Evolutionary conservation across 2,329 filamentous ascomycete species (phyloP), one percentile per base, ranked within the genome.

Genomic region (Colletotrichum graminicola): DNA sequence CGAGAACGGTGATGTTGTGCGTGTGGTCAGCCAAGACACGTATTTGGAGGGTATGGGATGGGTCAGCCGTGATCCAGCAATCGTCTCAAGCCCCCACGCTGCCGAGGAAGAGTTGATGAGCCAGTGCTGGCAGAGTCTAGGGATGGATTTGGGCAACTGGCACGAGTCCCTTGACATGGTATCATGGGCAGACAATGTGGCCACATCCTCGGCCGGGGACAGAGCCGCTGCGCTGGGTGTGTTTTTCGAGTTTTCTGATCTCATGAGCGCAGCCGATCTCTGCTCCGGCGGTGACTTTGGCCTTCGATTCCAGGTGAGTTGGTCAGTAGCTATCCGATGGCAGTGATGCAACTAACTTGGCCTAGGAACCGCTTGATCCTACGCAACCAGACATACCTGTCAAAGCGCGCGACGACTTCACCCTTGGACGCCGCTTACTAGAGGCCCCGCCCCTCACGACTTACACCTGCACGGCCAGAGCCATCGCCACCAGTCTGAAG

Each of bases 11-110:
- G 86, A 93, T 66, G 87, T 87, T 12, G 85, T 95, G 52, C 90
- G 95, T 32, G 93, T 97, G 14, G 85, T 95, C 63, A 99, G 96
- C 78, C 85, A 93, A 77, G 88, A 89, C 62, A 97, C 95, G 0
- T 98, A 97, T 76, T 82, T 87, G 41, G 81, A 84, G 12, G 93
- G 92, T 21, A 96, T 98, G 92, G 94, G 94, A 51, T 89, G 91
- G 88, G 80, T 94, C 36, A 89, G 87, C 59, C 88, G 91, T 67
- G 92, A 95, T 75, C 80, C 86, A 3, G 79, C 84, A 21, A 78
- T 81, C 52, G 76, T 80, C 5, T 75, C 67, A 77, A 81, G 62
- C 73, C 79, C 57, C 76, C 77, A 77, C 32, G 83, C 85, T 32
- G 83, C 84, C 16, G 88, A 93, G 71, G 87, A 91, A 61, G 91